Evolutionary conservation across 805 yeast genomes (phyloP), one percentile per base, ranked within the genome.

Genomic region (Saccharomyces kudriavzevii): DNA sequence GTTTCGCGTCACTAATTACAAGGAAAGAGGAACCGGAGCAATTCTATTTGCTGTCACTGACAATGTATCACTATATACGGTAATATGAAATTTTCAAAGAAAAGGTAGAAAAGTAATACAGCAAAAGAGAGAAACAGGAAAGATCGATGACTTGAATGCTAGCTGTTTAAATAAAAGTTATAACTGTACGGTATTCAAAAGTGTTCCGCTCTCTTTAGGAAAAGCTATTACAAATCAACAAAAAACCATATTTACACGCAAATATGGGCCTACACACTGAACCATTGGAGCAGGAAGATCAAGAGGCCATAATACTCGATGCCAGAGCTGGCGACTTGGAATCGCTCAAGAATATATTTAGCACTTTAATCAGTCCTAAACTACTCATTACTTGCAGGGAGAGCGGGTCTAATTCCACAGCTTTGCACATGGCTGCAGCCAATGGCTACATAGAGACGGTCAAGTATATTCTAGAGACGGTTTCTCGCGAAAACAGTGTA

Each of bases 371-470:
- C 50, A 78, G 80, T 49, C 76, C 84, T 1, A 65, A 66, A 1
- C 72, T 56, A 56, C 76, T 63, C 58, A 65, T 56, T 4, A 62
- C 70, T 4, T 83, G 86, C 59, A 75, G 76, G 58, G 96, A 91
- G 60, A 84, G 82, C 48, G 74, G 68, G 51, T 77, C 91, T 1
- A 68, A 77, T 43, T 81, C 87, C 50, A 88, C 96, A 0, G 86
- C 96, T 6, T 72, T 94, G 49, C 99, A 94, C 67, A 88, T 89
- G 91, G 97, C 98, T 0, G 84, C 95, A 25, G 99, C 95, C 27
- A 94, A 94, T 70, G 99, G 97, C 1, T 96, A 92, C 67, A 58
- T 74, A 4, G 90, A 84, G 29, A 81, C 84, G 3, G 79, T 87
- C 26, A 70, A 79, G 61, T 86, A 78, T 60, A 68, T 90, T 26